Evolutionary conservation across 2,329 filamentous ascomycete species (phyloP).

Genomic region (Emergomyces africanus): DNA sequence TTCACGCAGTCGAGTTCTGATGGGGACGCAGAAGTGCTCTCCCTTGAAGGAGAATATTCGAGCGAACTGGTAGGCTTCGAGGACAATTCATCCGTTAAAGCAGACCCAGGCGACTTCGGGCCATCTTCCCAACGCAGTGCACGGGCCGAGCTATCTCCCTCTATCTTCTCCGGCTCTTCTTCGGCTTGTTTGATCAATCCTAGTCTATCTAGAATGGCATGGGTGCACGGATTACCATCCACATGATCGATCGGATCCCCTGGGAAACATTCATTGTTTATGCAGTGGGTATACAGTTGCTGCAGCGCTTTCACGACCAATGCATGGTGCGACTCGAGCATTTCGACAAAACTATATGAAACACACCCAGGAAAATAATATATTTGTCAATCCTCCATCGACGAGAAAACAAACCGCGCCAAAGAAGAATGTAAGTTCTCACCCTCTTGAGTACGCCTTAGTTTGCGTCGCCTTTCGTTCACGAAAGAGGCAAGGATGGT

Average conservation of each 20-base stretch:
- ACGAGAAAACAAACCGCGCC: background rate
- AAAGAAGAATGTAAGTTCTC: constrained; percentile 7
- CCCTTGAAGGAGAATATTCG: constrained; percentile 17
- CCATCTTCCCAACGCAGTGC: constrained; percentile 24
- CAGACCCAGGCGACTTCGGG: constrained; percentile 25
- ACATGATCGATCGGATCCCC: constrained; percentile 29
- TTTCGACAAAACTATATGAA: constrained; percentile 28
- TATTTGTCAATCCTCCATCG: constrained; percentile 4
- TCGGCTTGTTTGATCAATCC: constrained; percentile 33
- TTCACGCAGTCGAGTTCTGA: constrained; percentile 3
- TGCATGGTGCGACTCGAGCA: constrained; percentile 33
- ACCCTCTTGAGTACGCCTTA: constrained; percentile 34
- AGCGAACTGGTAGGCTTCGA: constrained; percentile 24
- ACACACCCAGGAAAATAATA: background rate
- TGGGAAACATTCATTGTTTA: constrained; percentile 31
- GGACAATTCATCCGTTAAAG: constrained; percentile 26
- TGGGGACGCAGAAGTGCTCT: constrained; percentile 10
- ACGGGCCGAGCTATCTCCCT: constrained; percentile 23
- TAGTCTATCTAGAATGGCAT: constrained; percentile 30
- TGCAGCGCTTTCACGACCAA: constrained; percentile 31
- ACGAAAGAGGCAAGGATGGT: constrained; percentile 32
- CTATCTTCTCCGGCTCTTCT: constrained; percentile 24
- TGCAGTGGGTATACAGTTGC: constrained; percentile 29
- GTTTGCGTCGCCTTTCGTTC: constrained; percentile 33
- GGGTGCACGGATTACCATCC: constrained; percentile 30